A percentile compares a stretch with the other conserved stretches of the same genome.
Conservation (phyloP, 2,329 filamentous ascomycete genomes). For the Fusarium compactum region DNA sequence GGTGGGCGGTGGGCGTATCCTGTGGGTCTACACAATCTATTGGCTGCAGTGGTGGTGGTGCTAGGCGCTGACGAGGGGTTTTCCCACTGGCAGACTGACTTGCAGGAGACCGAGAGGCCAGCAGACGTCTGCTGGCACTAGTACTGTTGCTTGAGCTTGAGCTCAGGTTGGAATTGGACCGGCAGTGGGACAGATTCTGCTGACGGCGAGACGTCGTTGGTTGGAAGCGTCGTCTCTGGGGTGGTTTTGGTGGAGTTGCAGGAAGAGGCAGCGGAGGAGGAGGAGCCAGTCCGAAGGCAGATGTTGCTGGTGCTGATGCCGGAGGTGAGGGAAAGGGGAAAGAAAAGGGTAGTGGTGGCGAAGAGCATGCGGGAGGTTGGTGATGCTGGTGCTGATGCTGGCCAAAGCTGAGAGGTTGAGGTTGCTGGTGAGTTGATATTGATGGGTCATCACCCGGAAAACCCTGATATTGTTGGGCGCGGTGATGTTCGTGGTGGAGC, state of each 20-base stretch:
- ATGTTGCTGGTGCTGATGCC: constrained; percentile 36
- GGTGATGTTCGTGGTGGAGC: constrained; percentile 23
- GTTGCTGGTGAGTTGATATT: constrained; percentile 26
- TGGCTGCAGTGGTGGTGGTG: constrained; percentile 27
- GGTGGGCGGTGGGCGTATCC: constrained; percentile 41
- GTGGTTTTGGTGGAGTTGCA: constrained; percentile 38
- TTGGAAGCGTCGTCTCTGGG: constrained; percentile 41
- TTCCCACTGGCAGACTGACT: constrained; percentile 40
- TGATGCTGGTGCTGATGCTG: constrained; percentile 30
- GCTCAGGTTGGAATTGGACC: constrained; percentile 38
- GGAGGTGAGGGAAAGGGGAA: constrained; percentile 25
- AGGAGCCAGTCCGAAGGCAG: constrained; percentile 29
- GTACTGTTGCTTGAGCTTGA: constrained; percentile 26
- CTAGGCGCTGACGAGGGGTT: constrained; percentile 46
- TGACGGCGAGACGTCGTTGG: constrained; percentile 46
- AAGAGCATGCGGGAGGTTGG: constrained; percentile 27
- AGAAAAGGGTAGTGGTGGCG: constrained; percentile 31
- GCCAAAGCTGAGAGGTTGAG: constrained; percentile 22
- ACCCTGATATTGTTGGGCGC: constrained; percentile 27
- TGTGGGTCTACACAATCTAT: constrained; percentile 40
- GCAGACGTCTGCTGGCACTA: constrained; percentile 36
- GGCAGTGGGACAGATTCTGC: constrained; percentile 44
- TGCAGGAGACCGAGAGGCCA: constrained; percentile 40
- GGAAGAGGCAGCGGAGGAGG: constrained; percentile 38
- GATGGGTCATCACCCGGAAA: constrained; percentile 27